phyloP scores from a whole-genome alignment of 2,329 filamentous ascomycete genomes.

The Sclerotiophoma versabilis region DNA sequence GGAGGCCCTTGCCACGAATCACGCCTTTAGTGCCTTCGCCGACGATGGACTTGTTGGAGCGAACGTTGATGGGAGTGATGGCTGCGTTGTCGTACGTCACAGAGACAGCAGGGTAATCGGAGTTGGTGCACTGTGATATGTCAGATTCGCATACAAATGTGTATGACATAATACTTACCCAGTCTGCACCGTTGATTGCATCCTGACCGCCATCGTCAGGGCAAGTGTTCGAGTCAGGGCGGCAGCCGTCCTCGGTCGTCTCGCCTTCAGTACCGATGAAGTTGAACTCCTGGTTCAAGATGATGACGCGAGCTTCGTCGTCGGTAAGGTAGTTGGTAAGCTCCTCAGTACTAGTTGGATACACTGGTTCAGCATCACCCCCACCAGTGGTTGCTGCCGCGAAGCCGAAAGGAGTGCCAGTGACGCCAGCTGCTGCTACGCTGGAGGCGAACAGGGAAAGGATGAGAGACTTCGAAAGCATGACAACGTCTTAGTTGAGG shows the following conservation, averaged over 20 bases:
- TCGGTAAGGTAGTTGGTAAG: constrained; percentile 40
- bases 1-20: constrained; percentile 52
- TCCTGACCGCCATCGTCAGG: constrained; percentile 65
- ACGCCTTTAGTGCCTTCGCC: constrained; percentile 50
- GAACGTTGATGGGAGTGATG: constrained; percentile 39
- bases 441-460: constrained; percentile 13
- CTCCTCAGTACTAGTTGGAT: constrained; percentile 22
- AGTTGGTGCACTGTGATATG: constrained; percentile 18
- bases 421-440: constrained; percentile 20
- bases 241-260: constrained; percentile 36
- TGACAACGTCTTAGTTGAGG: neutral
- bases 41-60: constrained; percentile 52
- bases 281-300: constrained; percentile 44
- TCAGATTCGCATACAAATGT: neutral
- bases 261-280: constrained; percentile 34
- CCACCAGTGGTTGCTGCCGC: constrained; percentile 25
- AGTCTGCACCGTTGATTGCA: constrained; percentile 60
- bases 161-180: constrained; percentile 10
- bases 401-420: constrained; percentile 24
- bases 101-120: constrained; percentile 19
- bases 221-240: constrained; percentile 49
- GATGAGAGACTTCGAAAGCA: constrained; percentile 18
- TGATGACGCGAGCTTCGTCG: constrained; percentile 46
- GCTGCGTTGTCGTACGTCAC: constrained; percentile 45
- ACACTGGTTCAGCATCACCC: constrained; percentile 24